Evolutionary conservation across 192 early-diverging fungal species (phyloP).

Genomic region (Gaertneriomyces semiglobifer): DNA sequence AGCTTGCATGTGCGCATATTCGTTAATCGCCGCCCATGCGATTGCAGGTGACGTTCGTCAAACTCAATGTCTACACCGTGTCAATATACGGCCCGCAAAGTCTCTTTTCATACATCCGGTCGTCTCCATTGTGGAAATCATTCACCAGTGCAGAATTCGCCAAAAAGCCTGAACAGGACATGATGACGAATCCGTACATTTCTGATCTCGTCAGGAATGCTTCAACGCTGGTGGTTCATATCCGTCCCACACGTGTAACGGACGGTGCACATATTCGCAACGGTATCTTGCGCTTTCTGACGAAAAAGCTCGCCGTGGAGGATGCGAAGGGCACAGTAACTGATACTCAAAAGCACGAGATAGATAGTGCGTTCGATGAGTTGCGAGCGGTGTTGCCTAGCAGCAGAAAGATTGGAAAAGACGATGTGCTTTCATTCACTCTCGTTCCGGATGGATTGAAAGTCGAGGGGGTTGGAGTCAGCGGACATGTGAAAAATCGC

Average conservation of each 20-base stretch:
- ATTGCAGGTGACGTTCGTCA: conserved; percentile 34
- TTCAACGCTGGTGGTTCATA: neutral
- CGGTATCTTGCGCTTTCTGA: conserved; percentile 46
- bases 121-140: neutral
- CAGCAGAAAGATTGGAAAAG: too few relatives aligned
- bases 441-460: too few relatives aligned
- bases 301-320: conserved; percentile 18
- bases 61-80: conserved; percentile 37
- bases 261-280: conserved; percentile 46
- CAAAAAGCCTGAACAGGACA: neutral
- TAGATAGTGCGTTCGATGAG: too few relatives aligned
- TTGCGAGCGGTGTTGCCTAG: too few relatives aligned
- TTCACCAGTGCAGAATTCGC: neutral
- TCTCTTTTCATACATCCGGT: neutral
- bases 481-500: too few relatives aligned
- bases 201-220: neutral
- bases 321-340: neutral
- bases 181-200: neutral
- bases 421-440: too few relatives aligned
- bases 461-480: too few relatives aligned
- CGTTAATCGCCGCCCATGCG: neutral
- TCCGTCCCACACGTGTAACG: conserved; percentile 33
- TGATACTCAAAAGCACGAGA: too few relatives aligned
- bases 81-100: conserved; percentile 27
- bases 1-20: neutral